A percentile compares a stretch with the other conserved stretches of the same genome.
Evolutionary conservation across 2,329 filamentous ascomycete species (phyloP).

Genomic region (Pleoardoris graminearum): DNA sequence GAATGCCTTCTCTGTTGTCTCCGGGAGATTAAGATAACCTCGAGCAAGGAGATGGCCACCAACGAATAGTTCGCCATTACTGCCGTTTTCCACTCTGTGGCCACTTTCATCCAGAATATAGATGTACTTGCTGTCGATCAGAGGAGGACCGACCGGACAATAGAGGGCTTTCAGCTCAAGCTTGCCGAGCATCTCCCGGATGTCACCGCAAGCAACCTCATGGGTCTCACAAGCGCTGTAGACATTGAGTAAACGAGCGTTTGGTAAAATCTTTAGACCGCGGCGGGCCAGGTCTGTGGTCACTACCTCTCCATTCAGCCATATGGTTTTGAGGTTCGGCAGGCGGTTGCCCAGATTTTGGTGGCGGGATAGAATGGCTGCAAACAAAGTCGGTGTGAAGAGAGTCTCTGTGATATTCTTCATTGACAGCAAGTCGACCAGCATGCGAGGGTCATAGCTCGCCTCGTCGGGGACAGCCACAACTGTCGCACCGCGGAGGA

Average conservation of each 20-base stretch:
- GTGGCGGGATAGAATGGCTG: conserved; percentile 72
- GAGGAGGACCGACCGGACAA: conserved; percentile 72
- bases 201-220: conserved; percentile 77
- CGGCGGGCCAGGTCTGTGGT: conserved; percentile 74
- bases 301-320: conserved; percentile 83
- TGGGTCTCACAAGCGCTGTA: conserved; percentile 85
- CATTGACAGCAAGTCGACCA: conserved; percentile 69
- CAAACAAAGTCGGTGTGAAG: conserved; percentile 79
- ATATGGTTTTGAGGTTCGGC: conserved; percentile 69
- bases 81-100: conserved; percentile 62
- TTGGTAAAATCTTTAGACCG: conserved; percentile 68
- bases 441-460: conserved; percentile 75
- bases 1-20: conserved; percentile 75
- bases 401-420: conserved; percentile 76
- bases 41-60: conserved; percentile 74
- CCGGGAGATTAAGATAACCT: conserved; percentile 78
- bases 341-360: conserved; percentile 66
- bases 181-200: conserved; percentile 64
- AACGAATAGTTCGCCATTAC: conserved; percentile 73
- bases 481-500: conserved; percentile 75
- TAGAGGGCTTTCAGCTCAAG: conserved; percentile 63
- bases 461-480: conserved; percentile 74
- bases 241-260: conserved; percentile 72
- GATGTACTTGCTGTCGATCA: conserved; percentile 65
- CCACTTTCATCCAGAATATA: conserved; percentile 74